These are phyloP conservation scores for Daldinia caldariorum DNA, from an alignment of 495 filamentous ascomycete species.

Conservation along the genomic window DNA sequence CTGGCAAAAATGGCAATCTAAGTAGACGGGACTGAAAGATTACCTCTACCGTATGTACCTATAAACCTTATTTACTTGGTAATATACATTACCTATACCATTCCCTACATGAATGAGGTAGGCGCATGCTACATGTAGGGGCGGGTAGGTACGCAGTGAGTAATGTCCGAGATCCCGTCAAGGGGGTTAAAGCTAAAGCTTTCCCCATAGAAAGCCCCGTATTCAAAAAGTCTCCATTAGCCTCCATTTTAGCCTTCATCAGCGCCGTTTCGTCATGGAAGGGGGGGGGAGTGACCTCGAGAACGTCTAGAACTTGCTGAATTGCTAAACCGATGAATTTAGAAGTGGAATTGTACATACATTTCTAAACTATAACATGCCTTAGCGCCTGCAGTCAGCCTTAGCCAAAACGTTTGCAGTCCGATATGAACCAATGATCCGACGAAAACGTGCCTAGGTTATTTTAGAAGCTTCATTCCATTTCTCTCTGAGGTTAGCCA, in stretches of 20 bases:
- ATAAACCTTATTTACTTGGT: not conserved
- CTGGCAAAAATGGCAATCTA: not conserved
- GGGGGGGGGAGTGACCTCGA: not conserved
- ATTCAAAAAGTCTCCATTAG: conserved; percentile 2
- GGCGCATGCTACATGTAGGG: conserved; percentile 3
- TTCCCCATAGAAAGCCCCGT: conserved; percentile 24
- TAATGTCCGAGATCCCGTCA: conserved; percentile 40
- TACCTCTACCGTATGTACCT: too few species aligned
- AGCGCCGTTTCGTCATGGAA: conserved; percentile 21
- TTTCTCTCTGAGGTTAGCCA: not conserved
- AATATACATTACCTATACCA: conserved; percentile 1
- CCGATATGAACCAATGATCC: conserved; percentile 13
- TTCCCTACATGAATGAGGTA: too few species aligned
- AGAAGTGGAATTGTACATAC: not conserved
- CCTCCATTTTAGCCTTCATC: not conserved
- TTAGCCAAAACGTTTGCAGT: conserved; percentile 27
- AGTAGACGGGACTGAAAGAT: too few species aligned
- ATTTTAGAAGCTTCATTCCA: conserved; percentile 3
- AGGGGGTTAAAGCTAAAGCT: conserved; percentile 21
- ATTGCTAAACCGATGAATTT: too few species aligned
- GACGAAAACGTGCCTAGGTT: not conserved
- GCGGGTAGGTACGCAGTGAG: not conserved
- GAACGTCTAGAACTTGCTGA: conserved; percentile 4
- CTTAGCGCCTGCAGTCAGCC: conserved; percentile 7
- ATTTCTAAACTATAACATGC: not conserved